Evolutionary conservation across 2,329 filamentous ascomycete genomes (phyloP), one percentile per base, ranked within the genome.

Genomic region (Colletotrichum cordylinicola): DNA sequence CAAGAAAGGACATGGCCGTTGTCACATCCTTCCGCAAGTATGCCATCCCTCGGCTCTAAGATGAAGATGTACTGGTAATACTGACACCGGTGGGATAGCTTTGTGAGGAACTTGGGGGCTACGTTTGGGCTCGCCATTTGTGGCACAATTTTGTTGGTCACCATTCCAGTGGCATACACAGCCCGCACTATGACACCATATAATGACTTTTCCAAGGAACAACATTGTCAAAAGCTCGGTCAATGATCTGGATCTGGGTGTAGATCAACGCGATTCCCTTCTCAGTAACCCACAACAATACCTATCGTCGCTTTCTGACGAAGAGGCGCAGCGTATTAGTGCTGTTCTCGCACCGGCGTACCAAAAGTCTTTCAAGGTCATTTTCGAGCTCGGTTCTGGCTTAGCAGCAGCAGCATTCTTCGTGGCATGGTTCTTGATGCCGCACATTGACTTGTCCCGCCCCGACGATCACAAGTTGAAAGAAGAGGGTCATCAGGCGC

Each of bases 1-100:
- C 91, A 87, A 79, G 85, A 60, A 80, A 82, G 4, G 85, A 87
- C 27, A 87, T 87, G 85, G 85, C 85, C 4, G 82, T 86, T 52
- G 85, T 86, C 6, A 87, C 85, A 18, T 86, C 85, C 4, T 87
- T 86, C 62, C 79, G 85, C 69, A 87, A 87, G 85, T 86, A 78
- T 78, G 84, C 78, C 8, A 12, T 10, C 1, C 21, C n/a, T 2
- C 0, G 2, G 12, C 2, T 8, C 8, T 8, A 6, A 35, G 1
- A 52, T 52, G 43, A 13, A 52, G 43, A 52, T 24, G 6, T 13
- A 24, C 6, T 52, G n/a, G n/a, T 16, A 5, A 33, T n/a, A 13
- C n/a, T 9, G 24, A 48, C 3, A 18, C 8, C 10, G 37, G 31
- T 33, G 15, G 16, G 43, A 52, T 39, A 86, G 85, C 58, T 87